These are phyloP conservation scores for Tuber calosporum DNA, from an alignment of 495 filamentous ascomycete genomes.

Conservation along the genomic window DNA sequence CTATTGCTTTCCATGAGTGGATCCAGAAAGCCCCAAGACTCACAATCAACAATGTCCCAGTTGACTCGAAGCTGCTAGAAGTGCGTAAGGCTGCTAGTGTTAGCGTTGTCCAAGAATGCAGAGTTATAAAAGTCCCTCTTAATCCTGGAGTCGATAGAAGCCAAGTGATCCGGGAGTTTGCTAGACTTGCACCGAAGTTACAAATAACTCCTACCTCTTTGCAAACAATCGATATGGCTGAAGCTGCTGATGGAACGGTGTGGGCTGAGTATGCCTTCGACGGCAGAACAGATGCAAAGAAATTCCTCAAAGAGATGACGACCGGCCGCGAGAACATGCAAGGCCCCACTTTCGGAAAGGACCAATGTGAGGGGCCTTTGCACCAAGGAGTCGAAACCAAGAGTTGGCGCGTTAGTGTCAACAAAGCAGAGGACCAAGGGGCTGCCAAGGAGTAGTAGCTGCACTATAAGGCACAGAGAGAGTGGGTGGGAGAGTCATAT, in stretches of 20 bases:
- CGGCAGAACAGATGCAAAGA: background rate
- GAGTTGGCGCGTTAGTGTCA: background rate
- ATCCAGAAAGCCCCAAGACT: background rate
- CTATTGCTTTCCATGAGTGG: background rate
- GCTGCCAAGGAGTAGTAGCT: background rate
- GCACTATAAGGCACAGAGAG: background rate
- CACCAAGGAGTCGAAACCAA: background rate
- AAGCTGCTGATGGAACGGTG: background rate
- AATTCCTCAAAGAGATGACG: background rate
- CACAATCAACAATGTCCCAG: background rate
- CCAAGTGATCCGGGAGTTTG: background rate
- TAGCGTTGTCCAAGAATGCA: background rate
- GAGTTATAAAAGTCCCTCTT: background rate
- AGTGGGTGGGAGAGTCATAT: background rate
- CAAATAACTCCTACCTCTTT: background rate
- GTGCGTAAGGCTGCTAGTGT: background rate
- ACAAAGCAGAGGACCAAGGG: background rate
- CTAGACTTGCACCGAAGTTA: background rate
- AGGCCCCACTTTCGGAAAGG: background rate
- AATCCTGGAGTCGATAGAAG: background rate
- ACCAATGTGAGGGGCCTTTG: background rate
- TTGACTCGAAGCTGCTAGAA: background rate
- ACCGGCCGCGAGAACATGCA: background rate
- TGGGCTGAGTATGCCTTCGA: background rate
- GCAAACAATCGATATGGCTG: background rate